phyloP scores from a whole-genome alignment of 169 alveolate genomes.

The Perkinsus marinus region DNA sequence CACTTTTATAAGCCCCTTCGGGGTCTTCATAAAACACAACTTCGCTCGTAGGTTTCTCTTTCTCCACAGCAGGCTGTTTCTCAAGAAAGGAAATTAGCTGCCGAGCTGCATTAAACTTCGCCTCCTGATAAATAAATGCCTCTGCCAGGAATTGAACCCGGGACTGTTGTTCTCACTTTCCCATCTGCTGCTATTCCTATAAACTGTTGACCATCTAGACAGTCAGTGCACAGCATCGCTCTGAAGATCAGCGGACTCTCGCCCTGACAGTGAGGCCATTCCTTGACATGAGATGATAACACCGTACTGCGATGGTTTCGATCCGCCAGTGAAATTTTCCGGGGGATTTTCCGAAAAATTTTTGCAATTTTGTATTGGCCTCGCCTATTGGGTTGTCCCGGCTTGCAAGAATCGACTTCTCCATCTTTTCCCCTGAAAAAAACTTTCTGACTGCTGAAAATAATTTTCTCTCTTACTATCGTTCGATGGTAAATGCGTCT shows the following conservation, averaged over 20 bases:
- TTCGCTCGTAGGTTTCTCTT: too few species aligned
- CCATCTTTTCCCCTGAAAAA: background rate
- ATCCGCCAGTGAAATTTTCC: background rate
- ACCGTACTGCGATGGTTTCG: background rate
- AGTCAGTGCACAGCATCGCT: too few species aligned
- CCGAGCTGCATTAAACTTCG: background rate
- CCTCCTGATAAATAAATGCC: too few species aligned
- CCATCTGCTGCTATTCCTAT: too few species aligned
- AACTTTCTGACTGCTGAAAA: too few species aligned
- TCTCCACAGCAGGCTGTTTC: background rate
- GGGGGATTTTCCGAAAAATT: background rate
- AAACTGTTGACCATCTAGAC: too few species aligned
- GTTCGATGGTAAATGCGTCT: background rate
- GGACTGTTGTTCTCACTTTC: too few species aligned
- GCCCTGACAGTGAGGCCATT: too few species aligned
- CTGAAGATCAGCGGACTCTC: too few species aligned
- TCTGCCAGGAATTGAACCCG: background rate
- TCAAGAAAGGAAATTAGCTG: background rate
- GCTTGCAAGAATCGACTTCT: background rate
- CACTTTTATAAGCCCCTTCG: too few species aligned
- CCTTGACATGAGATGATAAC: background rate
- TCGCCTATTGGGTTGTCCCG: background rate
- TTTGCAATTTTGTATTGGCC: background rate
- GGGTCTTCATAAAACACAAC: too few species aligned
- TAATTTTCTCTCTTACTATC: background rate